Base-by-base conservation (phyloP, 2,329 filamentous ascomycete genomes). In the Diplocarpon rosae region DNA sequence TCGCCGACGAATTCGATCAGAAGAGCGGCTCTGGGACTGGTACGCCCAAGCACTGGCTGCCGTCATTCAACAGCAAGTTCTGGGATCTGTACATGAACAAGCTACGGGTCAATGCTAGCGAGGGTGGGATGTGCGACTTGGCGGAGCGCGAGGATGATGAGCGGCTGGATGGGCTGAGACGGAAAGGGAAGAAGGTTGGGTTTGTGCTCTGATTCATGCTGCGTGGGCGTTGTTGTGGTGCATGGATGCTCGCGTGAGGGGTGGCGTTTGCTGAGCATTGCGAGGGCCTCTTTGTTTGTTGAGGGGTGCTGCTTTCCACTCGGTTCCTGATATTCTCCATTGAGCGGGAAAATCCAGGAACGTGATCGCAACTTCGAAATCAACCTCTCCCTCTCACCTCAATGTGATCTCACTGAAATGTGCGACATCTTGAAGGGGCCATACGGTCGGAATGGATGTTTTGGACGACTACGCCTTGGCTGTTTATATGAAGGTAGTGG, bases 11-110 rank as follows among this genome's bases (percentile, higher is more conserved):
- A 24, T 24, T 13, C 9, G 8, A 31, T 14, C 20, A 37, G 6
- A 27, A 31, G 2, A 27, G 16, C 3, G 36, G 29, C 8, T 9
- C 38, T 24, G 39, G 16, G 13, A 24, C 11, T 2, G 40, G 12
- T 5, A 14, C 33, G 9, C 12, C 30, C 2, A 36, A 35, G 27
- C 53, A 53, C 30, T 57, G 50, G 52, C 46, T 59, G 35, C 53
- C 54, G 9, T 20, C 29, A 7, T 42, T 50, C 12, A 35, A 46
- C 2, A 46, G 43, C 31, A 15, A 5, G 5, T 62, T 63, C 44
- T 64, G 62, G 62, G 41, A 49, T 13, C 36, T 45, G 6, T 63
- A 57, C 45, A 38, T 37, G 11, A 64, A 64, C 40, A 58, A 54
- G 32, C 37, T 64, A 36, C 51, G 61, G n/a, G 59, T 63, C 16